These are phyloP conservation scores for Crithidia expoeki DNA, from an alignment of 208 protist genomes.

Conservation along the genomic window DNA sequence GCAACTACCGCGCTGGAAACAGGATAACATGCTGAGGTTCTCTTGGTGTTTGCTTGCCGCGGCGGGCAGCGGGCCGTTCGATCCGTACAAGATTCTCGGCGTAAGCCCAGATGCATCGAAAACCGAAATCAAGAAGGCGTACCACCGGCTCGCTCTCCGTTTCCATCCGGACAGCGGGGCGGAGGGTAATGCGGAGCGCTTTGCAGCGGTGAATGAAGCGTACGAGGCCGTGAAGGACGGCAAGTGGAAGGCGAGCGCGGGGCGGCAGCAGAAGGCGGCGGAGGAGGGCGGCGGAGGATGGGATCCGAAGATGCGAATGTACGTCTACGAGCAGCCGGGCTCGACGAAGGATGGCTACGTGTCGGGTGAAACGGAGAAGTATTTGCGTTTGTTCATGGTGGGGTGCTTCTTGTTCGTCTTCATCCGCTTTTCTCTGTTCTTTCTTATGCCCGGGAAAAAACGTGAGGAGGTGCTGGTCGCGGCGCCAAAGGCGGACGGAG, in stretches of 20 bases:
- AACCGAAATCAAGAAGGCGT: slow-evolving; percentile 75
- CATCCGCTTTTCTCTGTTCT: slow-evolving; percentile 55
- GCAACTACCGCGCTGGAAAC: too few species aligned
- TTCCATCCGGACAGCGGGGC: slow-evolving; percentile 80
- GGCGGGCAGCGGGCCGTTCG: slow-evolving; percentile 66
- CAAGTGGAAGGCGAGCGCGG: slow-evolving; percentile 40
- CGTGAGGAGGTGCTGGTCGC: neutral
- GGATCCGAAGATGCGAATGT: slow-evolving; percentile 67
- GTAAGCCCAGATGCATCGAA: slow-evolving; percentile 55
- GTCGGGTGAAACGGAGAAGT: slow-evolving; percentile 48
- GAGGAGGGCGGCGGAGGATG: slow-evolving; percentile 35
- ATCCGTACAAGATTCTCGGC: slow-evolving; percentile 86
- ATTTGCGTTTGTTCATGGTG: slow-evolving; percentile 56
- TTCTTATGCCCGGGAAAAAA: slow-evolving; percentile 10
- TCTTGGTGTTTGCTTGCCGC: slow-evolving; percentile 32
- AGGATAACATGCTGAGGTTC: slow-evolving; percentile 44
- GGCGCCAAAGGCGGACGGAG: neutral
- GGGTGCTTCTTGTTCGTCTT: slow-evolving; percentile 65
- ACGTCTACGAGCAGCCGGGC: slow-evolving; percentile 82
- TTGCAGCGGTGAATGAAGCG: slow-evolving; percentile 82
- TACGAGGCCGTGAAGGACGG: slow-evolving; percentile 77
- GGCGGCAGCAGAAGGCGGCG: slow-evolving; percentile 11
- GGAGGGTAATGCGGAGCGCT: slow-evolving; percentile 72
- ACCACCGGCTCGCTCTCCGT: slow-evolving; percentile 68
- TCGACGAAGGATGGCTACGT: slow-evolving; percentile 82